Base-by-base conservation (phyloP, 768 basidiomycete species). In the Trametes villosa region DNA sequence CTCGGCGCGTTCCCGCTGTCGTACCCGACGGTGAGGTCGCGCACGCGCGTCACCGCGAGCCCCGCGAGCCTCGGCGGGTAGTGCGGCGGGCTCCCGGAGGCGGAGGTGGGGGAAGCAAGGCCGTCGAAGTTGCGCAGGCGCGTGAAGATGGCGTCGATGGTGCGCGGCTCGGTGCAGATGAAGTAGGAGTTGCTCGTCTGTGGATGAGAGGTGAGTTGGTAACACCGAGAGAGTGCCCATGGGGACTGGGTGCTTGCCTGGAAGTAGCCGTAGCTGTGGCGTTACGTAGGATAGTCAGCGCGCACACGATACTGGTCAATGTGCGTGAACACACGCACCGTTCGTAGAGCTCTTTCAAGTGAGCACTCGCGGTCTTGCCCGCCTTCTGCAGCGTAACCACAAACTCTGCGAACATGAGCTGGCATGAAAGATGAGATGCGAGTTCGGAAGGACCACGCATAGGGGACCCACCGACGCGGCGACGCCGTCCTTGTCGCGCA, bases 401-500 rank as follows among this genome's bases (percentile, higher is more conserved):
- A n/a, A 92, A 74, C 66, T 92, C 83, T 2, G 85, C 87, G 68
- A 92, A 93, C 47, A 78, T 72, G 17, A 88, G 73, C 91, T 92
- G 63, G 2, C 4, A 34, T 4, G 24, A 8, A 1, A 4, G 18
- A 52, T 0, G 42, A 34, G 13, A 15, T 27, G 15, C 27, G 6
- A 22, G 22, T 13, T 13, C 3, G 1, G 22, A 15, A 26, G 9
- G 6, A 7, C n/a, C 2, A 22, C 3, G 2, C 1, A n/a, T 22
- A n/a, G 24, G 20, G 8, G 44, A 67, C 73, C 66, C 66, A 93
- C 93, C 24, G 87, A 86, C 6, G 92, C 92, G 50, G 89, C 83
- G 52, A 96, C 84, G 2, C 94, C 94, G 70, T 96, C 94, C 71
- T 96, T 96, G 71, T 96, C 94, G 34, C 89, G 80, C 65, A 95